These are phyloP conservation scores for Mollisiaceae sp. DNA, from an alignment of 2,329 filamentous ascomycete species.

Conservation along the genomic window DNA sequence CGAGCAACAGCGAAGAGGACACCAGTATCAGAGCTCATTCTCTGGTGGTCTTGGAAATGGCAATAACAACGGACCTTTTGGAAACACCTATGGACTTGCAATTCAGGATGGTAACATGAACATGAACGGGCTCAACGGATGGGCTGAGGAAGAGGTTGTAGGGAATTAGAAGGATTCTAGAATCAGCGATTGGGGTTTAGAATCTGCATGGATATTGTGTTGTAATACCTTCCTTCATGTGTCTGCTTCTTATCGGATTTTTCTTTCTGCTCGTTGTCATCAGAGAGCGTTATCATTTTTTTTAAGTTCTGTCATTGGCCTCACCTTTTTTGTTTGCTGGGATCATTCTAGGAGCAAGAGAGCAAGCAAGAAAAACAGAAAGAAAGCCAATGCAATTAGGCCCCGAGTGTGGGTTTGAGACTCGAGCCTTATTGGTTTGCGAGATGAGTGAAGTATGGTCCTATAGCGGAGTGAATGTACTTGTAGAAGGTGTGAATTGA, in stretches of 20 bases:
- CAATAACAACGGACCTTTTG: constrained; percentile 25
- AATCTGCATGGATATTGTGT: constrained; percentile 37
- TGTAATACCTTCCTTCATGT: constrained; percentile 35
- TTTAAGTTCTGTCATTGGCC: not conserved
- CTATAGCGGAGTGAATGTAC: constrained; percentile 3
- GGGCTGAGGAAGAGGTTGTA: constrained; percentile 62
- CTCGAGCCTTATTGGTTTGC: not conserved
- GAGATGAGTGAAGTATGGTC: not conserved
- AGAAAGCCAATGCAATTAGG: not conserved
- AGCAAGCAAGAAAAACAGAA: not conserved
- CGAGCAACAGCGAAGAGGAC: constrained; percentile 57
- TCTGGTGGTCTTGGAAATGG: constrained; percentile 40
- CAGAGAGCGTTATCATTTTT: not conserved
- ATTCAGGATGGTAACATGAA: constrained; percentile 66
- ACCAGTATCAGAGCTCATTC: constrained; percentile 70
- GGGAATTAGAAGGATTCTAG: constrained; percentile 32
- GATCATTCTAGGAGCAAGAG: constrained; percentile 7
- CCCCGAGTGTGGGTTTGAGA: not conserved
- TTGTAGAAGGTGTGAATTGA: constrained; percentile 1
- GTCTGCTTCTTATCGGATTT: constrained; percentile 25
- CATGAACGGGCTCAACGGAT: constrained; percentile 64
- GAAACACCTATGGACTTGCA: constrained; percentile 60
- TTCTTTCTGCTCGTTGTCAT: not conserved
- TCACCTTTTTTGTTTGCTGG: not conserved
- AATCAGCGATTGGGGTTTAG: constrained; percentile 17